Evolutionary conservation across 306 rosid genomes (phyloP), one percentile per base, ranked within the genome.

Genomic region (Casuarina cunninghamiana): DNA sequence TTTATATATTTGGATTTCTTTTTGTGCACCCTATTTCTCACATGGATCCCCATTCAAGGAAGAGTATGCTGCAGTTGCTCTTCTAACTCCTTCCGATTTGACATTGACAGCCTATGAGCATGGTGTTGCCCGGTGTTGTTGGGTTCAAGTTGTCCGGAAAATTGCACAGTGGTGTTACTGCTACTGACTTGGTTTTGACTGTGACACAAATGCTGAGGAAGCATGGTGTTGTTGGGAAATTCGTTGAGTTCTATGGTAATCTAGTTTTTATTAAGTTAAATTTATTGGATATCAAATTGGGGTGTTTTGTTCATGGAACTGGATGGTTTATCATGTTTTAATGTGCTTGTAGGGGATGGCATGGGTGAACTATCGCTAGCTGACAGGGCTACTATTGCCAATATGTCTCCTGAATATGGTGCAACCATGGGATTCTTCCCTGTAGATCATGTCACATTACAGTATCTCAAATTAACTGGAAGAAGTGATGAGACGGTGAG

Each of bases 361-460:
- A 91, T 96, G 99, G 88, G 91, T 72, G 83, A 89, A 75, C 83
- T 95, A 79, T 89, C 98, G 41, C 84, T 95, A 82, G 98, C 99
- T 83, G 99, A 96, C 79, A 84, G 99, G 86, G 98, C 99, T 69
- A 96, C 99, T 53, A 96, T 96, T 78, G 99, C 99, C 63, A 96
- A 96, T 78, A 96, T 96, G 99, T 90, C 99, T 82, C 99, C 98
- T 2, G 99, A 96, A 72, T 96, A 96, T 87, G 99, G 99, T 81
- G 99, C 98, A 79, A 93, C 99, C 50, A 96, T 96, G 99, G 99
- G 97, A 17, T 95, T 93, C 91, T 95, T 95, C 83, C 97, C 97
- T 19, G 99, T 95, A 55, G 97, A 93, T 86, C 97, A 86, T 69
- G 93, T 94, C 81, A 94, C 98, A 54, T 87, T 95, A 76, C 97